Percentiles rank a stretch among this genome's conserved stretches.
Conservation (phyloP, 176 grass and related monocot genomes). For the Secale cereale region DNA sequence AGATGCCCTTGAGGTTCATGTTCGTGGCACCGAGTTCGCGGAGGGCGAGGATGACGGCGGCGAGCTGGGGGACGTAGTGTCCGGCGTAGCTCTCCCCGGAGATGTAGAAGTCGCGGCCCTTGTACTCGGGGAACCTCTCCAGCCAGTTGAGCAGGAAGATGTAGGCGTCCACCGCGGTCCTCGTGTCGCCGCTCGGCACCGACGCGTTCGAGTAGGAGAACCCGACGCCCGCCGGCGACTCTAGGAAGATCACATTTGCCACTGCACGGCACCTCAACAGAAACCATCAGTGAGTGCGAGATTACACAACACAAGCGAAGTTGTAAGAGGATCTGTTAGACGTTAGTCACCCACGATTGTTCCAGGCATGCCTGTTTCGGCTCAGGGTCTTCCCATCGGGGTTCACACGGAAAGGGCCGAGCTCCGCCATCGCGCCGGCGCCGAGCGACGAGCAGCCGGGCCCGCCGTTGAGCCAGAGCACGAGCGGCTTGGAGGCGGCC, state of each 20-base stretch:
- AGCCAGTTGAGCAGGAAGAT: conserved; percentile 50
- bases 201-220: conserved; percentile 60
- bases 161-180: conserved; percentile 32
- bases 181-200: not conserved
- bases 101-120: conserved; percentile 44
- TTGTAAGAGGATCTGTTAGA: not conserved
- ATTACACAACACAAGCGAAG: too few species aligned
- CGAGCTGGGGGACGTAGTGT: conserved; percentile 48
- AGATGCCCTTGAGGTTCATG: conserved; percentile 37
- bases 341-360: conserved; percentile 20
- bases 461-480: conserved; percentile 66
- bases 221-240: conserved; percentile 50
- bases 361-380: conserved; percentile 48
- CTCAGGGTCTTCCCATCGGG: conserved; percentile 43
- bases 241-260: conserved; percentile 58
- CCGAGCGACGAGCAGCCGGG: conserved; percentile 53
- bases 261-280: not conserved
- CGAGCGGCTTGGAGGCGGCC: conserved; percentile 36
- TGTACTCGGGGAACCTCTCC: conserved; percentile 46
- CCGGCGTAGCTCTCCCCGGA: conserved; percentile 59
- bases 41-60: conserved; percentile 7
- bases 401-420: conserved; percentile 61
- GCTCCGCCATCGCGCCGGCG: conserved; percentile 35
- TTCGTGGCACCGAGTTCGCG: not conserved
- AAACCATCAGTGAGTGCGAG: not conserved